Evolutionary conservation across 2,329 filamentous ascomycete species (phyloP).

Genomic region (Monosporascus ibericus): DNA sequence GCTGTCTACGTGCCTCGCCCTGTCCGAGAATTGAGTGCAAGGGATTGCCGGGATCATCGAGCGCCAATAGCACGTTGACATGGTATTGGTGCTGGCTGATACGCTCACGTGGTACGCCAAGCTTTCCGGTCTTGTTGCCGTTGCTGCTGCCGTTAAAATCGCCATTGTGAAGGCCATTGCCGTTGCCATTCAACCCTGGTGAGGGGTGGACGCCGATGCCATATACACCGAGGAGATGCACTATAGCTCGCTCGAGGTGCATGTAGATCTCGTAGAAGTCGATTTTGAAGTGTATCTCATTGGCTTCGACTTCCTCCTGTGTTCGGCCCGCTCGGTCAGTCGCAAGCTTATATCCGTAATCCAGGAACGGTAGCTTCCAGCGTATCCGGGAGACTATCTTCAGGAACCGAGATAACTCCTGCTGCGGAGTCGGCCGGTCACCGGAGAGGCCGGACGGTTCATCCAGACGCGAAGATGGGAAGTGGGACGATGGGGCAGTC

Average conservation of each 20-base stretch:
- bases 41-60: constrained; percentile 52
- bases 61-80: constrained; percentile 59
- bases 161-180: constrained; percentile 3
- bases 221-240: constrained; percentile 60
- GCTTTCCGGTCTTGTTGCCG: constrained; percentile 17
- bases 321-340: constrained; percentile 32
- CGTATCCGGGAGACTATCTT: constrained; percentile 55
- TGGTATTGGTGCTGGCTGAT: constrained; percentile 53
- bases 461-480: neutral
- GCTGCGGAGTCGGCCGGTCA: constrained; percentile 9
- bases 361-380: constrained; percentile 58
- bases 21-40: constrained; percentile 49
- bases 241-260: constrained; percentile 63
- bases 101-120: constrained; percentile 4
- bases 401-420: constrained; percentile 50
- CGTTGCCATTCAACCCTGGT: neutral
- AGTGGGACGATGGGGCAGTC: neutral
- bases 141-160: constrained; percentile 4
- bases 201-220: constrained; percentile 41
- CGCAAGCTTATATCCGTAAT: constrained; percentile 49
- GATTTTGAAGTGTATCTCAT: constrained; percentile 66
- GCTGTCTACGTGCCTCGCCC: constrained; percentile 49
- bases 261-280: constrained; percentile 75
- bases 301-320: constrained; percentile 20
- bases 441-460: neutral